These are phyloP conservation scores for Globisporangium megalacanthum DNA, from an alignment of 352 stramenopile genomes.

Conservation along the genomic window DNA sequence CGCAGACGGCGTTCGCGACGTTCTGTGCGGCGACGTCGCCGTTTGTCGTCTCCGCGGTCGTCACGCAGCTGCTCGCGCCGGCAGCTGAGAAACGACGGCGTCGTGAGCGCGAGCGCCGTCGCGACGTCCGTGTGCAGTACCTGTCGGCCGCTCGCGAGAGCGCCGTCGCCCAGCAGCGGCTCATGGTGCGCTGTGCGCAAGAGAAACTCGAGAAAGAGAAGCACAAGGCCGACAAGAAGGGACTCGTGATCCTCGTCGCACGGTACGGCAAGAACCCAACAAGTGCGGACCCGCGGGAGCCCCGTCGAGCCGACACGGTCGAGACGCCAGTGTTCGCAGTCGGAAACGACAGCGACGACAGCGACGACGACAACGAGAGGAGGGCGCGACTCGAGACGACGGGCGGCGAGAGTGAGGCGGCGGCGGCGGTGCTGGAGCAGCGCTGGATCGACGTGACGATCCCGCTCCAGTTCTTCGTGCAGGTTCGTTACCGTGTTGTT, in stretches of 20 bases:
- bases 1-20: slow-evolving; percentile 59
- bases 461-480: slow-evolving; percentile 77
- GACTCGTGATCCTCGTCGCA: slow-evolving; percentile 64
- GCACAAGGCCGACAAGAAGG: slow-evolving; percentile 33
- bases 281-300: slow-evolving; percentile 33
- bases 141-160: slow-evolving; percentile 40
- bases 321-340: slow-evolving; percentile 11
- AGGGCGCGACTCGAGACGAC: slow-evolving; percentile 10
- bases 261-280: slow-evolving; percentile 77
- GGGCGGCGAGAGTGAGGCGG: slow-evolving; percentile 8
- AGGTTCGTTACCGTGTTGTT: slow-evolving; percentile 23
- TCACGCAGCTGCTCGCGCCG: slow-evolving; percentile 64
- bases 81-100: slow-evolving; percentile 55
- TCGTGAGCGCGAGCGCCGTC: slow-evolving; percentile 35
- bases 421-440: slow-evolving; percentile 21
- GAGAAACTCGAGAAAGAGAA: slow-evolving; percentile 56
- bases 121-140: slow-evolving; percentile 50
- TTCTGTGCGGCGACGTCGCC: slow-evolving; percentile 70
- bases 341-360: slow-evolving; percentile 14
- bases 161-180: slow-evolving; percentile 63
- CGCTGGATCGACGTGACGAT: slow-evolving; percentile 76
- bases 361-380: slow-evolving; percentile 14
- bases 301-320: slow-evolving; percentile 16
- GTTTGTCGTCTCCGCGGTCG: slow-evolving; percentile 56
- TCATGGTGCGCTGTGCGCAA: slow-evolving; percentile 59